These are phyloP conservation scores for Suillus occidentalis DNA, from an alignment of 768 basidiomycete species.

Conservation along the genomic window DNA sequence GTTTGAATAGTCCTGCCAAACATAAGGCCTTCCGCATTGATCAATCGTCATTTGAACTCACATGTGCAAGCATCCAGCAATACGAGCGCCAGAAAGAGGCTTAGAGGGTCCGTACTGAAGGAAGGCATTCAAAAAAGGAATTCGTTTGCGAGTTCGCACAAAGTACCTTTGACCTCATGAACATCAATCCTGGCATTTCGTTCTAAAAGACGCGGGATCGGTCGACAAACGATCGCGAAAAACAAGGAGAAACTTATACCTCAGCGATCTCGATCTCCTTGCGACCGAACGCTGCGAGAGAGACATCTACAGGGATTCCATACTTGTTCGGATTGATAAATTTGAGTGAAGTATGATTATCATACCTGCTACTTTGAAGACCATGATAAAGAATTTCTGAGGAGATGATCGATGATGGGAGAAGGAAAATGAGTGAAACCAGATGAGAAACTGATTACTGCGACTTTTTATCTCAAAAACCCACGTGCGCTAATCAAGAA, in stretches of 20 bases:
- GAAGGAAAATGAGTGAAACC: slow-evolving; percentile 23
- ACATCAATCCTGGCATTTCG: slow-evolving; percentile 97
- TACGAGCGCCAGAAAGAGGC: slow-evolving; percentile 92
- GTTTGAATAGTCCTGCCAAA: slow-evolving; percentile 91
- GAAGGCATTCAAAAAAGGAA: slow-evolving; percentile 8
- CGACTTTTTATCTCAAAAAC: slow-evolving; percentile 31
- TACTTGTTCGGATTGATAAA: slow-evolving; percentile 8
- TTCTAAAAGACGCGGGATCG: slow-evolving; percentile 45
- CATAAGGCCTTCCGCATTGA: slow-evolving; percentile 5
- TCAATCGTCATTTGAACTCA: slow-evolving; percentile 35
- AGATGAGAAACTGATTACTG: slow-evolving; percentile 18
- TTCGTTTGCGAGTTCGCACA: background rate
- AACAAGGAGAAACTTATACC: slow-evolving; percentile 46
- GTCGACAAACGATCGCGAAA: slow-evolving; percentile 10
- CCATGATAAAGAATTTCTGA: slow-evolving; percentile 46
- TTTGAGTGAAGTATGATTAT: background rate
- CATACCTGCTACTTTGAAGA: slow-evolving; percentile 89
- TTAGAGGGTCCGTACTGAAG: slow-evolving; percentile 70
- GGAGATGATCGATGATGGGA: slow-evolving; percentile 15
- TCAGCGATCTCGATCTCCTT: slow-evolving; percentile 99
- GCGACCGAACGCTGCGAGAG: slow-evolving; percentile 98
- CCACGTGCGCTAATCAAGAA: slow-evolving; percentile 26
- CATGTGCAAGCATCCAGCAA: slow-evolving; percentile 99
- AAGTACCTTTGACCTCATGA: slow-evolving; percentile 82
- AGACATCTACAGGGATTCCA: slow-evolving; percentile 59